Evolutionary conservation across 176 grass and related monocot species (phyloP), one percentile per base, ranked within the genome.

Genomic region (Oryza nivara): DNA sequence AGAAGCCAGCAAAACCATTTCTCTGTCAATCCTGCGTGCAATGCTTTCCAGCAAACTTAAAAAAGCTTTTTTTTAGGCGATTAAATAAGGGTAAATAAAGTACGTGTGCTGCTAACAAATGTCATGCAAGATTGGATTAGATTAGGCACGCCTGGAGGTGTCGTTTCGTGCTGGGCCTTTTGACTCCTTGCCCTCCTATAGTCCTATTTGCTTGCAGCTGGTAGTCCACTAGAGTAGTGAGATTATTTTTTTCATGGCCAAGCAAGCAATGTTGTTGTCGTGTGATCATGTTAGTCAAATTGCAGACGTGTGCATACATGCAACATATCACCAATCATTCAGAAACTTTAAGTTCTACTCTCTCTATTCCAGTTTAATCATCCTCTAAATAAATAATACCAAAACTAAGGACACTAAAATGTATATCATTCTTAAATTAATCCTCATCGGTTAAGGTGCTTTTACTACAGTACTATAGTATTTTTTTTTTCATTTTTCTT

Each of bases 91-190:
- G 77, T 44, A 45, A 73, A 47, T 46, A 44, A 3, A 28, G 9
- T 71, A 36, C 20, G 22, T 28, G 76, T 19, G 78, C 72, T 47
- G 30, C 47, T 20, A 71, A 6, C 5, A 23, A 63, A 23, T n/a
- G 58, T 63, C n/a, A 60, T 63, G 58, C 58, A 63, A 63, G 19
- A 58, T 63, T 23, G 6, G 19, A n/a, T 69, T 16, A 9, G 87
- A 79, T 77, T 73, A 63, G 64, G 38, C 70, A 80, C 72, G 78
- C 66, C 52, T n/a, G 54, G 65, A 85, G 65, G 65, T 65, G 88
- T 81, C 88, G 77, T 85, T 85, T 89, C 65, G 72, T 61, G 14
- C 11, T 68, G 22, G n/a, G 41, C 47, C 72, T 89, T 89, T 85
- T 89, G 77, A 85, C 82, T 70, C 38, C 19, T 16, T 70, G 54